Percentiles rank a stretch among this genome's conserved stretches.
Evolutionary conservation across 192 early-diverging fungal genomes (phyloP).

Genomic region (Obelidium mucronatum): DNA sequence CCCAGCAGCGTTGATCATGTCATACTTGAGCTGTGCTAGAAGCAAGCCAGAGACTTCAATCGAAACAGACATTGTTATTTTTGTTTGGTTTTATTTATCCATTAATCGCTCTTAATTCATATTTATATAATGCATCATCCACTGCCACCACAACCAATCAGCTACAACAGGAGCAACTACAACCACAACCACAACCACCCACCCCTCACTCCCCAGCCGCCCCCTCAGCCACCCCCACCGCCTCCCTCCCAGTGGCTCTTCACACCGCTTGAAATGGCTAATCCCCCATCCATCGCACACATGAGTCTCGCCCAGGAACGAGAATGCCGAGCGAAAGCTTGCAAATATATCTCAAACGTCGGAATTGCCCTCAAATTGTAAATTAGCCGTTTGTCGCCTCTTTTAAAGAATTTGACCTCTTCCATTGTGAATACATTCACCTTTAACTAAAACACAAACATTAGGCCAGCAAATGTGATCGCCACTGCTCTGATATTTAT

Average conservation of each 20-base stretch:
- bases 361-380: conserved; percentile 20
- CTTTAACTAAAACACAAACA: too few species aligned
- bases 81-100: background rate
- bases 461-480: conserved; percentile 15
- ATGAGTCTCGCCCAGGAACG: conserved; percentile 5
- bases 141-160: too few species aligned
- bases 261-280: background rate
- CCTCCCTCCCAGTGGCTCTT: background rate
- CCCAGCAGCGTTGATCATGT: background rate
- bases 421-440: too few species aligned
- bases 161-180: too few species aligned
- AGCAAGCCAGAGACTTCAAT: conserved; percentile 2
- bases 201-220: too few species aligned
- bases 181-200: background rate
- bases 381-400: background rate
- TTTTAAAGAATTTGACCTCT: too few species aligned
- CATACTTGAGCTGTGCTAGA: conserved; percentile 18
- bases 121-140: too few species aligned
- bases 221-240: background rate
- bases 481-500: conserved; percentile 42
- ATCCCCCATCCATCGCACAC: background rate
- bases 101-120: too few species aligned
- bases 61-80: background rate
- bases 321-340: conserved; percentile 16
- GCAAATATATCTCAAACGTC: conserved; percentile 12